Evolutionary conservation across 176 grass and related monocot species (phyloP).

Genomic region (Saccharum spontaneum): DNA sequence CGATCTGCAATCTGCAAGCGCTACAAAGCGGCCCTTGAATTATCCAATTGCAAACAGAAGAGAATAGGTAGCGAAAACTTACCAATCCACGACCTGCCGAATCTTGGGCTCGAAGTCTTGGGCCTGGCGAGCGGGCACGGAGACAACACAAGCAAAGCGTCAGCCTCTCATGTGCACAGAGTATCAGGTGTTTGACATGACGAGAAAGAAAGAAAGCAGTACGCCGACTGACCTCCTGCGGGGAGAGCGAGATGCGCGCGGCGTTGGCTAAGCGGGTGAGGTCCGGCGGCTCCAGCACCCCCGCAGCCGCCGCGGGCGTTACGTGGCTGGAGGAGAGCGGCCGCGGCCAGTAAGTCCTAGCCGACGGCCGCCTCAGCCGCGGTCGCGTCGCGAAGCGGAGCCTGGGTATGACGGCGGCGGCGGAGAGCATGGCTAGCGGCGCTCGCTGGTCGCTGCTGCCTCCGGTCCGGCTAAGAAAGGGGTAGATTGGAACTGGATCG

Average conservation of each 20-base stretch:
- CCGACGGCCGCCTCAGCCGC: not conserved
- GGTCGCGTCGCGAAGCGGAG: conserved; percentile 31
- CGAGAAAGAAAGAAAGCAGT: not conserved
- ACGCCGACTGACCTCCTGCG: conserved; percentile 43
- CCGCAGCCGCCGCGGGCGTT: conserved; percentile 15
- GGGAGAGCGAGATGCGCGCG: conserved; percentile 80
- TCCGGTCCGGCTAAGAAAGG: not conserved
- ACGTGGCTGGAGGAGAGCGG: conserved; percentile 13
- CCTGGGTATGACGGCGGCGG: conserved; percentile 41
- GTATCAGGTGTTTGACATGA: not conserved
- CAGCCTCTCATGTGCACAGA: not conserved
- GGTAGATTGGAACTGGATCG: not conserved
- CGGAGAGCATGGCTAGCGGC: conserved; percentile 45
- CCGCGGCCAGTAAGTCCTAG: not conserved
- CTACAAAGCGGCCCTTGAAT: not conserved
- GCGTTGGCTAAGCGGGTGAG: conserved; percentile 64
- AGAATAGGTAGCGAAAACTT: not conserved
- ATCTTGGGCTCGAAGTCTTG: conserved; percentile 80
- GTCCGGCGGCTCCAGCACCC: conserved; percentile 62
- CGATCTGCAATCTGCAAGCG: not conserved
- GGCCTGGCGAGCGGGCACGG: conserved; percentile 38
- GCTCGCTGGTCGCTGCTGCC: not conserved
- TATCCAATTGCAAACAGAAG: not conserved
- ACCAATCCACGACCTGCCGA: conserved; percentile 73
- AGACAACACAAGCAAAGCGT: conserved; percentile 23